A percentile compares a stretch with the other conserved stretches of the same genome.
These are phyloP conservation scores for Carex kokanica DNA, from an alignment of 176 grass and related monocot species.

Conservation along the genomic window DNA sequence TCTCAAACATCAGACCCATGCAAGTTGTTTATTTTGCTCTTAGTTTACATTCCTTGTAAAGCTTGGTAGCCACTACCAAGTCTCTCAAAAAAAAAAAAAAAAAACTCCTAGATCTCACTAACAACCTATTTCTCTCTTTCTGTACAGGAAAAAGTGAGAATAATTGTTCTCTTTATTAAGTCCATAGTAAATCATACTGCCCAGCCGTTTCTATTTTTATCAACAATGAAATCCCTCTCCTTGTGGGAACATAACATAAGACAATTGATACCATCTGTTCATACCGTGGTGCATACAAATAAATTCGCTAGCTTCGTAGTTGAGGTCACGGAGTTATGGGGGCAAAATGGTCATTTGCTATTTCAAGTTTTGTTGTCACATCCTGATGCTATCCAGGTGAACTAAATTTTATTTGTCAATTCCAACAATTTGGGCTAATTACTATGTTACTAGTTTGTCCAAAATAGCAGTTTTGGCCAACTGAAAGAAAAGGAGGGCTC, in stretches of 20 bases:
- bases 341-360: conserved; percentile 42
- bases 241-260: conserved; percentile 68
- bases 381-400: conserved; percentile 62
- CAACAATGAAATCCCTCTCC: conserved; percentile 38
- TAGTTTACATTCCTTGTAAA: too few relatives aligned
- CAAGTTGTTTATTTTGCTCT: too few relatives aligned
- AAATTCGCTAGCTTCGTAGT: conserved; percentile 45
- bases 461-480: not conserved
- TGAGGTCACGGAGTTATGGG: conserved; percentile 58
- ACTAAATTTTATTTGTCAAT: conserved; percentile 33
- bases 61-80: too few relatives aligned
- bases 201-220: conserved; percentile 61
- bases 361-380: conserved; percentile 75
- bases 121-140: not conserved
- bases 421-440: not conserved
- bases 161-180: conserved; percentile 51
- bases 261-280: conserved; percentile 62
- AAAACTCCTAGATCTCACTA: not conserved
- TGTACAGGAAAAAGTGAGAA: conserved; percentile 66
- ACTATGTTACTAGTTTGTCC: not conserved
- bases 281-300: conserved; percentile 64
- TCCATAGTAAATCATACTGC: conserved; percentile 47
- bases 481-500: not conserved
- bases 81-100: too few relatives aligned
- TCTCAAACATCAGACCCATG: not conserved